These are phyloP conservation scores for Ogataea paraovalis DNA, from an alignment of 805 yeast genomes.

Conservation along the genomic window DNA sequence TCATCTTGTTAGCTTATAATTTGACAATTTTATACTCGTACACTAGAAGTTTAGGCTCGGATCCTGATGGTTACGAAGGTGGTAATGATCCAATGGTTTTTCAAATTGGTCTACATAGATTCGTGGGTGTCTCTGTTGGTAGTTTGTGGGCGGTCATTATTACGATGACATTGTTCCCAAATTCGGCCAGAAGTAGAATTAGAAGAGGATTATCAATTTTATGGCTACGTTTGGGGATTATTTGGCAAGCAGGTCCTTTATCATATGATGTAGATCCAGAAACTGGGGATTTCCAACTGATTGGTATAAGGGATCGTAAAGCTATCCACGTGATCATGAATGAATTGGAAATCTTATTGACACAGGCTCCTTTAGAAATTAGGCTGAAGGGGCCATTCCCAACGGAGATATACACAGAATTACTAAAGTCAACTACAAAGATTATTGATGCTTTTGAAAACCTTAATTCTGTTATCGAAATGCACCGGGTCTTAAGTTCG, in stretches of 20 bases:
- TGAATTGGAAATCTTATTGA: constrained; percentile 55
- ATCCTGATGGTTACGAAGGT: constrained; percentile 61
- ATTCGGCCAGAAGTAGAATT: constrained; percentile 67
- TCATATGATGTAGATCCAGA: constrained; percentile 34
- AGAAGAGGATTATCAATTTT: constrained; percentile 61
- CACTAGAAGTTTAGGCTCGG: constrained; percentile 56
- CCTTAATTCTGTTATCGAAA: constrained; percentile 61
- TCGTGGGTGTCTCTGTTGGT: constrained; percentile 67
- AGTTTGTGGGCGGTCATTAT: constrained; percentile 72
- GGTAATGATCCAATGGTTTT: constrained; percentile 63
- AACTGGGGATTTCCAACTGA: constrained; percentile 24
- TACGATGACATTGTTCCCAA: constrained; percentile 64
- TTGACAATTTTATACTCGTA: constrained; percentile 74
- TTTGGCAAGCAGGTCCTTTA: constrained; percentile 76
- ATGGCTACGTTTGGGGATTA: constrained; percentile 77
- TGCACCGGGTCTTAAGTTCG: constrained; percentile 49
- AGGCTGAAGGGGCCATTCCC: constrained; percentile 76
- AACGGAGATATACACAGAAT: constrained; percentile 40
- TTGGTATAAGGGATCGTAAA: constrained; percentile 42
- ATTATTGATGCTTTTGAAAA: constrained; percentile 76
- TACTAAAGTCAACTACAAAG: constrained; percentile 54
- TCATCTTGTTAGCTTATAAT: constrained; percentile 71
- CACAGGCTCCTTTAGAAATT: constrained; percentile 72
- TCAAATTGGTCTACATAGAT: constrained; percentile 77
- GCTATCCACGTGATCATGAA: constrained; percentile 49